phyloP scores from a whole-genome alignment of 1,284 basidiomycete species.

The Ceratobasidium sp. region DNA sequence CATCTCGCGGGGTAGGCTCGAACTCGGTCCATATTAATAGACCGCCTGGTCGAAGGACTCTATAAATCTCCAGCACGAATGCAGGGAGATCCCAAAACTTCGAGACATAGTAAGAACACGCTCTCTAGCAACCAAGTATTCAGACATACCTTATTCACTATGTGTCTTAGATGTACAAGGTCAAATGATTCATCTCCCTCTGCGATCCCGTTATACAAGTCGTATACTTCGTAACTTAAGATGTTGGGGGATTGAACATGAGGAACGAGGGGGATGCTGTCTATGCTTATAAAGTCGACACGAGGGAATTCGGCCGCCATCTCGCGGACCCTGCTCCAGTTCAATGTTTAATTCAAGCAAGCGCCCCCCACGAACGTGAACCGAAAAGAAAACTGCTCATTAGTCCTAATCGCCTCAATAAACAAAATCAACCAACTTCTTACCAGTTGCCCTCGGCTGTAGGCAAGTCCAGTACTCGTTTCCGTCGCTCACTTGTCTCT shows the following conservation, averaged over 20 bases:
- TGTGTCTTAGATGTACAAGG: constrained; percentile 17
- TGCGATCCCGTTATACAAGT: constrained; percentile 36
- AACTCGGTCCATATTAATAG: constrained; percentile 30
- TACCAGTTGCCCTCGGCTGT: constrained; percentile 34
- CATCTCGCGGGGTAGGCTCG: constrained; percentile 10
- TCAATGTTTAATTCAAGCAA: too few species aligned
- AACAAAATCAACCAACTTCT: too few species aligned
- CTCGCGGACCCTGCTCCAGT: constrained; percentile 25
- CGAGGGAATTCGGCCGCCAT: constrained; percentile 27
- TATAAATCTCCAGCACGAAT: constrained; percentile 18
- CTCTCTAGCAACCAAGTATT: background rate
- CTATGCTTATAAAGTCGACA: constrained; percentile 38
- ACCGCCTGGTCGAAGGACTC: constrained; percentile 26
- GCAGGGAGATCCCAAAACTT: constrained; percentile 28
- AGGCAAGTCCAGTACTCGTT: constrained; percentile 27
- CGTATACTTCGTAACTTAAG: constrained; percentile 27
- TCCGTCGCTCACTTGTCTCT: constrained; percentile 11
- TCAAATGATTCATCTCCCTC: constrained; percentile 17
- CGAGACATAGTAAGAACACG: background rate
- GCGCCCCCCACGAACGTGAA: too few species aligned
- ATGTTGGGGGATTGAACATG: constrained; percentile 21
- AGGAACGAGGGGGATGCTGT: constrained; percentile 30
- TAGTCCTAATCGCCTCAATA: too few species aligned
- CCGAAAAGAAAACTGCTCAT: too few species aligned
- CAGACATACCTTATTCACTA: background rate